Base-by-base conservation (phyloP, 345 rosid genomes). In the Draba incana region DNA sequence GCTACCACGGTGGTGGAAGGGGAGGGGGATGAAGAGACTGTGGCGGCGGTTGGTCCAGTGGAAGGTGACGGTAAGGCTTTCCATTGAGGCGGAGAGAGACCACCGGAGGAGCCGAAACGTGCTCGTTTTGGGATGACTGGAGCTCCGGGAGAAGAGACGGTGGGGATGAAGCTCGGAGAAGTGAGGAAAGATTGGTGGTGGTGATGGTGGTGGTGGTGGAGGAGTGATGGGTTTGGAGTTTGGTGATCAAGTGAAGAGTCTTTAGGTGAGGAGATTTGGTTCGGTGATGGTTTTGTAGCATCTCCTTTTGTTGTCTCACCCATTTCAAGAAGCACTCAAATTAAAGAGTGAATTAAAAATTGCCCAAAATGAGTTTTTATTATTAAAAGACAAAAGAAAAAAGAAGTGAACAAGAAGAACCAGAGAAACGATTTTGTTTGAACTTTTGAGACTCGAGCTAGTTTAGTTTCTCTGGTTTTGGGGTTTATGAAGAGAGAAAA, bases 91-190 rank as follows among this genome's bases (percentile, higher is more conserved):
- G 74, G 78, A 31, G 75, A 70, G 42, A 63, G 66, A 42, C 65
- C 70, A 67, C 74, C 64, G 35, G 71, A 66, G 25, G 77, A 28
- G 55, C 59, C 70, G 31, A 84, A 93, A 61, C 98, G 85, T 33
- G 87, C 82, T 48, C 96, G 64, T 71, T 93, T 93, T 8, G 96
- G 88, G 69, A 84, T 84, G n/a, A 70, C 62, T n/a, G 88, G 72
- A 48, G 66, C 69, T 47, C 64, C 59, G 16, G 78, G 43, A 14
- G 92, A 81, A 77, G 84, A 69, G 54, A 75, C 84, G 60, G 76
- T 64, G 54, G 88, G 87, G 9, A 81, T 75, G 74, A 74, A 90
- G 33, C 84, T 70, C 33, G 89, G 92, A 27, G 88, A 56, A 31
- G 98, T 74, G 55, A 81, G 70, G 77, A 82, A 85, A 47, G 81